Evolutionary conservation across 805 yeast genomes (phyloP).

Genomic region (Komagataella mondaviorum): DNA sequence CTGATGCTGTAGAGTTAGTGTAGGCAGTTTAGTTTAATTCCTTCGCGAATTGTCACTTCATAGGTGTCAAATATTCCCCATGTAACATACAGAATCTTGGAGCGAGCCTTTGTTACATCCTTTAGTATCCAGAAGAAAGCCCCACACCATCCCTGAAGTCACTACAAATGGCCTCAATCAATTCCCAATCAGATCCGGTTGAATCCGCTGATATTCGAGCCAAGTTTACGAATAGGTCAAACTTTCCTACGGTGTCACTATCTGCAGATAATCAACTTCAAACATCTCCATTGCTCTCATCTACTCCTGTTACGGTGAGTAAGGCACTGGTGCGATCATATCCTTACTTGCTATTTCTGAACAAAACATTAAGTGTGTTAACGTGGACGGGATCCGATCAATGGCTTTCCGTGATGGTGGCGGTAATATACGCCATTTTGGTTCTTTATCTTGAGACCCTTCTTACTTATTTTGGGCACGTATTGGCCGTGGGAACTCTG

Average conservation of each 20-base stretch:
- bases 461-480: constrained; percentile 72
- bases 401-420: constrained; percentile 58
- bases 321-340: constrained; percentile 72
- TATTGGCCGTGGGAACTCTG: constrained; percentile 48
- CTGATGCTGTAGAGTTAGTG: constrained; percentile 9
- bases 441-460: constrained; percentile 73
- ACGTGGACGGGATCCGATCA: constrained; percentile 89
- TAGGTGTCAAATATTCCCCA: not conserved
- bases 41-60: not conserved
- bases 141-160: not conserved
- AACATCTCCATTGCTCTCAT: constrained; percentile 71
- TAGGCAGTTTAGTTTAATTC: not conserved
- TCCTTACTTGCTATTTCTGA: constrained; percentile 69
- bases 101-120: not conserved
- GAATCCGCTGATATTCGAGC: constrained; percentile 19
- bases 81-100: not conserved
- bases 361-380: constrained; percentile 52
- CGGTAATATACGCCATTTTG: constrained; percentile 37
- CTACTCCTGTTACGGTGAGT: constrained; percentile 87
- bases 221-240: constrained; percentile 23
- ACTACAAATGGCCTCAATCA: not conserved
- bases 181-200: not conserved
- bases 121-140: no score
- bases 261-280: constrained; percentile 18
- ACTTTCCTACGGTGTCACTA: constrained; percentile 2